phyloP scores from a whole-genome alignment of 305 asterid species.

The Nicotiana rustica region DNA sequence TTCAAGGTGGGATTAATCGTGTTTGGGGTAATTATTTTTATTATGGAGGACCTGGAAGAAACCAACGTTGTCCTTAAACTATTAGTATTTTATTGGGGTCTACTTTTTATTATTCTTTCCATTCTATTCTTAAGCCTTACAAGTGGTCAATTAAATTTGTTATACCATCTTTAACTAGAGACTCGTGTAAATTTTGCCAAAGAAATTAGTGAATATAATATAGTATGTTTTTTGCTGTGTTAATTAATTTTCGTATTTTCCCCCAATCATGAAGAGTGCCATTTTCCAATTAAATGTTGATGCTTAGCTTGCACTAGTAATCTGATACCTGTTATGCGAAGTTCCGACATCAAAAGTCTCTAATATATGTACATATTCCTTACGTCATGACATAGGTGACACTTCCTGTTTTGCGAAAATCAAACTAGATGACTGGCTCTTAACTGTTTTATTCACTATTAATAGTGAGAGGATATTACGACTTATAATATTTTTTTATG shows the following conservation, averaged over 20 bases:
- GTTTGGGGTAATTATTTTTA: conserved; percentile 97
- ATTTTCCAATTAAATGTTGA: not conserved
- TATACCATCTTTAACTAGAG: conserved; percentile 36
- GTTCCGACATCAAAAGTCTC: not conserved
- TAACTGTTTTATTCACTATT: not conserved
- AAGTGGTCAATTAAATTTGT: conserved; percentile 48
- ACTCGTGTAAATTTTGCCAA: conserved; percentile 54
- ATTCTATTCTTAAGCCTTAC: conserved; percentile 44
- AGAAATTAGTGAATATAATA: conserved; percentile 56
- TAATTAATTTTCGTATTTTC: not conserved
- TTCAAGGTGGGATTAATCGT: conserved; percentile 77
- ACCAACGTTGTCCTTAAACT: conserved; percentile 69
- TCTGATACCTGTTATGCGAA: too few species aligned
- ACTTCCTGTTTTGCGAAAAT: too few species aligned
- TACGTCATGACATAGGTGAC: too few species aligned
- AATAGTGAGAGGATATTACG: not conserved
- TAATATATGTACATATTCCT: too few species aligned
- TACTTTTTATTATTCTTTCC: conserved; percentile 47
- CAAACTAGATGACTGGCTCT: not conserved
- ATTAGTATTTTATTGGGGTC: too few species aligned
- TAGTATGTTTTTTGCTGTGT: not conserved
- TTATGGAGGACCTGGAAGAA: conserved; percentile 96
- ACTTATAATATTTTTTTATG: too few species aligned
- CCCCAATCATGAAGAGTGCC: not conserved
- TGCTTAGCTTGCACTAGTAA: too few species aligned